These are phyloP conservation scores for Mortierella sp. DNA, from an alignment of 371 early-diverging fungal species.

Conservation along the genomic window DNA sequence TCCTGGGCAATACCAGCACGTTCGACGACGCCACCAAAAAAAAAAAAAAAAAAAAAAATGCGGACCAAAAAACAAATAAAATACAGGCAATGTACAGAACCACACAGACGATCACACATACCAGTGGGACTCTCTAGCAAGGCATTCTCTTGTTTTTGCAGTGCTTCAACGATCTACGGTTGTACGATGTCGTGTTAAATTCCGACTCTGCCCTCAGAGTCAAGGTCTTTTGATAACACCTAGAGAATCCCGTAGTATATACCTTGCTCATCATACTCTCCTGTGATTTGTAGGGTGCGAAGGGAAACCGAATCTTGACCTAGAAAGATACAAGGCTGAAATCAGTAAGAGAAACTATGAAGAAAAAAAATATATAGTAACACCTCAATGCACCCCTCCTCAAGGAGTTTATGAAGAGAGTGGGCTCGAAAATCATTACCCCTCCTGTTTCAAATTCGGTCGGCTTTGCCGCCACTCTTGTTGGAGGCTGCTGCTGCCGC, in stretches of 20 bases:
- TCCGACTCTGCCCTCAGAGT: background rate
- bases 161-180: conserved; percentile 60
- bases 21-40: too few species aligned
- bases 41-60: background rate
- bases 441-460: conserved; percentile 29
- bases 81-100: background rate
- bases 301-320: conserved; percentile 64
- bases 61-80: background rate
- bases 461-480: conserved; percentile 10
- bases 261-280: conserved; percentile 70
- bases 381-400: too few species aligned
- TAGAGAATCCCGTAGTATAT: background rate
- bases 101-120: conserved; percentile 14
- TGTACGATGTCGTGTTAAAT: background rate
- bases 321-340: background rate
- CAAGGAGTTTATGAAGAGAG: too few species aligned
- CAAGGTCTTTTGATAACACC: background rate
- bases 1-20: too few species aligned
- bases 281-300: conserved; percentile 65
- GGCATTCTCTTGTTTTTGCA: conserved; percentile 62
- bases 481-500: background rate
- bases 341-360: too few species aligned
- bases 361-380: background rate
- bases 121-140: conserved; percentile 71
- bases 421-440: conserved; percentile 2